Evolutionary conservation across 1,139 yeast genomes (phyloP), one percentile per base, ranked within the genome.

Genomic region (Pichia sp.): DNA sequence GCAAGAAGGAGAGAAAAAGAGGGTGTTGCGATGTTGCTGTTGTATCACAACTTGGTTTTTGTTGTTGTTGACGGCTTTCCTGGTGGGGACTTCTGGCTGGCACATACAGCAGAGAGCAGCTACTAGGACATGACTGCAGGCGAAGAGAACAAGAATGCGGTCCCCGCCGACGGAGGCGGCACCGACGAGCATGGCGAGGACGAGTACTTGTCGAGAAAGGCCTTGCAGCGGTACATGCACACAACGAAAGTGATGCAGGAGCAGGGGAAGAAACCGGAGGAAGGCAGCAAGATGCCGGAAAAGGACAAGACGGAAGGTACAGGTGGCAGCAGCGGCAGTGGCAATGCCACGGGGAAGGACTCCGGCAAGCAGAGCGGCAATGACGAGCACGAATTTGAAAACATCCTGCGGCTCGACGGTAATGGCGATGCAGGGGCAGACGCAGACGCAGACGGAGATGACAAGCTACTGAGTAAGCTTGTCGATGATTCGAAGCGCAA

Each of bases 121-220:
- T 36, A 36, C n/a, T 10, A 41, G 17, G 24, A 16, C 36, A 46
- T 46, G 48, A 14, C 34, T 4, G 29, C 48, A 9, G 27, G 27
- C 36, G 48, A 33, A n/a, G 40, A 46, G 24, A 27, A 14, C 36
- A 46, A 46, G 41, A 20, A 42, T 4, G 16, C 46, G 6, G 31
- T 16, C 4, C 16, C 6, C 3, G 31, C 5, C 16, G n/a, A 12
- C 3, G 16, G 9, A 8, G 10, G 33, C 9, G 38, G n/a, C 6
- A 30, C 29, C 10, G 49, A 46, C 17, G 49, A 46, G 7, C 49
- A 46, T 17, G 49, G 31, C 24, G 51, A 49, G n/a, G 51, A 42
- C 30, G 51, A 49, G 17, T 49, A n/a, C 29, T 42, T 49, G 17
- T 49, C 51, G 16, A 45, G 53, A 17, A 46, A 40, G 46, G 49